Evolutionary conservation across 345 rosid species (phyloP), one percentile per base, ranked within the genome.

Genomic region (Eutrema japonicum): DNA sequence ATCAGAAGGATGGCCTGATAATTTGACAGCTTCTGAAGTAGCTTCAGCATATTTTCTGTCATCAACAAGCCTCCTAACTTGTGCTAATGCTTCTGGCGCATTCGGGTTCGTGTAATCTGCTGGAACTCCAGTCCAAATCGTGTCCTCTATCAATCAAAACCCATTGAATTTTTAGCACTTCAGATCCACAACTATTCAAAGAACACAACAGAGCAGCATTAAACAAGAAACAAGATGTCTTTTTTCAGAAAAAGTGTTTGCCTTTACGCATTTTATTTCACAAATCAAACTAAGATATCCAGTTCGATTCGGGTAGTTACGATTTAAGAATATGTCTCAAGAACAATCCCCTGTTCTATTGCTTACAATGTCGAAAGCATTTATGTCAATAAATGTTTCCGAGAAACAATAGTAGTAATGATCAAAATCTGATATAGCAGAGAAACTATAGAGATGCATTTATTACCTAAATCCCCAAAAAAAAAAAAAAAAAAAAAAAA

Each of bases 121-220:
- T 3, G 97, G 95, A 43, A 59, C 81, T 52, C 98, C 97, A 6
- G 96, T 91, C 97, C 97, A 91, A 8, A 91, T 83, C 4, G 97
- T 88, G 64, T 91, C 97, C 84, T 89, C 95, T 94, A 59, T 69
- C 83, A 57, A 64, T 40, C 36, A 65, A 47, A 63, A 60, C 32
- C 41, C 70, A 22, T 37, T 10, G 8, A 29, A 30, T 2, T 10
- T 57, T 16, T 36, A 29, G 13, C 52, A 43, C 42, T 42, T 60
- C 2, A 67, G 63, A 67, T 67, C 73, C 54, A 29, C 16, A 49
- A 30, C 22, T 16, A 33, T 10, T 56, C 32, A 18, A 18, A 18
- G 43, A 61, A 62, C 30, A 56, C 29, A 65, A 58, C 38, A 36
- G 6, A 55, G 30, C 8, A 43, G 40, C 32, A 41, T 8, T 7